Percentiles rank a stretch among this genome's conserved stretches.
Conservation (phyloP, 2,329 filamentous ascomycete species). For the Podosphaera xanthii region DNA sequence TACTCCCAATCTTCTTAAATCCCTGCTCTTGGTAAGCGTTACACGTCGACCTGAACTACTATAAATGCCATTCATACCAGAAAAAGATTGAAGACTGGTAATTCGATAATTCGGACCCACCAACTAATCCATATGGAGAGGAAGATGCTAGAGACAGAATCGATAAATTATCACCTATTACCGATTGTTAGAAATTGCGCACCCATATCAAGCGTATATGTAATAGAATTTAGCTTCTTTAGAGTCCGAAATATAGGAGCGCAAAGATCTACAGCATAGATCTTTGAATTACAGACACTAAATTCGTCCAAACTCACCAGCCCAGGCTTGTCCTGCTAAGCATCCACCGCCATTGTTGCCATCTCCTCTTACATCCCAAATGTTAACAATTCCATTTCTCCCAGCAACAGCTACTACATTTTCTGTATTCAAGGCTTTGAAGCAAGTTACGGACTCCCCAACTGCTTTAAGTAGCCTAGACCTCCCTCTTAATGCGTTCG, state of each 20-base stretch:
- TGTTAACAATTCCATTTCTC: slow-evolving; percentile 41
- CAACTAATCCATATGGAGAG: slow-evolving; percentile 35
- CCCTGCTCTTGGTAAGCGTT: slow-evolving; percentile 21
- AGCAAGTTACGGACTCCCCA: slow-evolving; percentile 15
- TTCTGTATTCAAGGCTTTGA: slow-evolving; percentile 20
- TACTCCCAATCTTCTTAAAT: slow-evolving; percentile 26
- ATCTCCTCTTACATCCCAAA: slow-evolving; percentile 37
- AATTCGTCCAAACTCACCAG: slow-evolving; percentile 11
- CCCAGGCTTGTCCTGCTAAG: slow-evolving; percentile 20
- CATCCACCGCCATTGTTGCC: slow-evolving; percentile 17
- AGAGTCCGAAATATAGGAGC: too few species aligned
- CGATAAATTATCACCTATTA: slow-evolving; percentile 22
- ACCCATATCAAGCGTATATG: neutral
- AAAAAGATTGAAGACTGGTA: slow-evolving; percentile 36
- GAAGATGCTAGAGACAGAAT: slow-evolving; percentile 43
- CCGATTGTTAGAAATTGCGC: neutral
- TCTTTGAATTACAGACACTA: neutral
- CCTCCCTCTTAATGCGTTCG: slow-evolving; percentile 31
- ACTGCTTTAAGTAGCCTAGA: slow-evolving; percentile 36
- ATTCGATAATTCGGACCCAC: slow-evolving; percentile 50
- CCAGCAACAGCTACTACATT: slow-evolving; percentile 36
- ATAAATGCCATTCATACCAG: slow-evolving; percentile 23
- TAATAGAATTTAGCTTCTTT: neutral
- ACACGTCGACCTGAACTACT: neutral
- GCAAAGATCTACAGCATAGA: neutral